Percentiles rank a stretch among this genome's conserved stretches.
Evolutionary conservation across 2,329 filamentous ascomycete species (phyloP).

Genomic region (Orbilia ellipsospora): DNA sequence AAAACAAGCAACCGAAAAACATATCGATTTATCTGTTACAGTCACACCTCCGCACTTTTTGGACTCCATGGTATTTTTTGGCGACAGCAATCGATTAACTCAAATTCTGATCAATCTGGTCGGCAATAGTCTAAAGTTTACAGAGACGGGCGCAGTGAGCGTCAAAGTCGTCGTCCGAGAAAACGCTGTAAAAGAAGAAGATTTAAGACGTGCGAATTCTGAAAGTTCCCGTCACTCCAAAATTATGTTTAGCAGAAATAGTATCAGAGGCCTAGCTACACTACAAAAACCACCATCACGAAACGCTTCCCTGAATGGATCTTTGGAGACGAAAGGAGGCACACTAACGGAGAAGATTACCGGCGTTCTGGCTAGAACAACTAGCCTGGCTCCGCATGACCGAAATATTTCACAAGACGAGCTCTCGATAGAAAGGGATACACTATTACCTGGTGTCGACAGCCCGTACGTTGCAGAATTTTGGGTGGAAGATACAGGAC

Average conservation of each 20-base stretch:
- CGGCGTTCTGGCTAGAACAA: conserved; percentile 23
- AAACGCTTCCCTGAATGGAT: conserved; percentile 30
- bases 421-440: conserved; percentile 28
- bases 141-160: conserved; percentile 77
- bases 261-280: conserved; percentile 23
- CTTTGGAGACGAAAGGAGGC: conserved; percentile 13
- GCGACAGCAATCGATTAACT: conserved; percentile 89
- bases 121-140: conserved; percentile 92
- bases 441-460: conserved; percentile 10
- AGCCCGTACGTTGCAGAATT: conserved; percentile 80
- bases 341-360: conserved; percentile 43
- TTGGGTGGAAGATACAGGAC: conserved; percentile 87
- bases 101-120: conserved; percentile 95
- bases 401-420: conserved; percentile 37
- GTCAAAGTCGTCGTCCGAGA: conserved; percentile 70
- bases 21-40: conserved; percentile 77
- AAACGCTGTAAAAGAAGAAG: conserved; percentile 26
- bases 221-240: conserved; percentile 49
- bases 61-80: conserved; percentile 84
- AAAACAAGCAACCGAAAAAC: conserved; percentile 83
- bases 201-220: conserved; percentile 43
- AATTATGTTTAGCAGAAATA: conserved; percentile 26
- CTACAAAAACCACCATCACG: conserved; percentile 37
- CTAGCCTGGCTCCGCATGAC: conserved; percentile 20
- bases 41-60: conserved; percentile 70